Evolutionary conservation across 306 rosid genomes (phyloP).

Genomic region (Malus fusca): DNA sequence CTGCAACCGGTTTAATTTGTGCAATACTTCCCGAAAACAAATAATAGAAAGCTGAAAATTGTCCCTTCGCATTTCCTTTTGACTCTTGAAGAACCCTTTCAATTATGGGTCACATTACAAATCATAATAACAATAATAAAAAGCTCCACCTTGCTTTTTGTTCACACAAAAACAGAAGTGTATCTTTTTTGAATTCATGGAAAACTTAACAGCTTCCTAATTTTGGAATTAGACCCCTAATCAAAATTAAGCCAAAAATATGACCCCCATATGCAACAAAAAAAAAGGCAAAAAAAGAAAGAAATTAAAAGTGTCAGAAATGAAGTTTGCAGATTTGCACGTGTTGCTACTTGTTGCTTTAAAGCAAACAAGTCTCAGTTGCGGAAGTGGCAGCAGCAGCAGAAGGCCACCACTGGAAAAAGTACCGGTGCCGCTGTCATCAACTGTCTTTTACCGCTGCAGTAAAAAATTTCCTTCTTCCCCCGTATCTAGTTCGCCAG

Average conservation of each 20-base stretch:
- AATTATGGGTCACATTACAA: too few species aligned
- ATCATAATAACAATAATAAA: too few species aligned
- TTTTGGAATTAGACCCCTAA: not conserved
- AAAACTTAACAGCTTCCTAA: not conserved
- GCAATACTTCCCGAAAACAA: not conserved
- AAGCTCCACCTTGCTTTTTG: not conserved
- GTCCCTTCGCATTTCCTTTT: not conserved
- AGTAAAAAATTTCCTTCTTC: too few species aligned
- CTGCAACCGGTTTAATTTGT: too few species aligned
- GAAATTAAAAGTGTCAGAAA: not conserved
- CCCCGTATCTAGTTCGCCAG: not conserved
- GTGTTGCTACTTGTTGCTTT: not conserved
- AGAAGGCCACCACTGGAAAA: not conserved
- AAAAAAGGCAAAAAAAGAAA: too few species aligned
- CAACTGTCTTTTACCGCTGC: not conserved
- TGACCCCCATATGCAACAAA: too few species aligned
- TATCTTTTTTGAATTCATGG: not conserved
- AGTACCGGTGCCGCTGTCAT: not conserved
- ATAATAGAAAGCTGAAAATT: too few species aligned
- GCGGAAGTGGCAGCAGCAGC: too few species aligned
- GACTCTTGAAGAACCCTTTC: too few species aligned
- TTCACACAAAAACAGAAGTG: not conserved
- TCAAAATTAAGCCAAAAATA: not conserved
- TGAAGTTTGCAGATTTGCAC: not conserved
- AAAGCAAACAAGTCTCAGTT: too few species aligned